A percentile compares a stretch with the other conserved stretches of the same genome.
Evolutionary conservation across 176 grass and related monocot species (phyloP).

Genomic region (Rhynchospora breviuscula): DNA sequence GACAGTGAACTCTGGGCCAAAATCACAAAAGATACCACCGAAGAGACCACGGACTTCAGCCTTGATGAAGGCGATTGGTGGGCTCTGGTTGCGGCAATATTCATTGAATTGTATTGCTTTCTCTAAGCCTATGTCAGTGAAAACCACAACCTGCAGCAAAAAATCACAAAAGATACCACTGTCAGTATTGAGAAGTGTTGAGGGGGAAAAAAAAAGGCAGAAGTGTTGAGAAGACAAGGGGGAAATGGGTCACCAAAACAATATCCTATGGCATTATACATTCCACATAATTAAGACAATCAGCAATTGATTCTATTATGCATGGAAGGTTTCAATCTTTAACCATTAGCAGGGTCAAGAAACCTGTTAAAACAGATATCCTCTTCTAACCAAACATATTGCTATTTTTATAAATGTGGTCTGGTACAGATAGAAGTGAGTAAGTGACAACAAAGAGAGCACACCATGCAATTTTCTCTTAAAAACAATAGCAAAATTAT

Average conservation of each 20-base stretch:
- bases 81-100: conserved; percentile 50
- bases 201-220: background rate
- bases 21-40: conserved; percentile 68
- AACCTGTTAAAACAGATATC: background rate
- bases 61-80: conserved; percentile 69
- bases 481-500: background rate
- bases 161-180: no score
- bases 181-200: no score
- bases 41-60: conserved; percentile 70
- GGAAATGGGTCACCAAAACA: background rate
- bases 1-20: conserved; percentile 60
- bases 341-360: background rate
- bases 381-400: background rate
- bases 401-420: conserved; percentile 1
- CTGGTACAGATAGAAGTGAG: background rate
- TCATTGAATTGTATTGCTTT: conserved; percentile 57
- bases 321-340: background rate
- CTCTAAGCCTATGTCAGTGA: conserved; percentile 54
- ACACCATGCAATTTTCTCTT: background rate
- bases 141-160: conserved; percentile 60
- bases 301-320: background rate
- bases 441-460: background rate
- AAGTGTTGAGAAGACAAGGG: background rate
- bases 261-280: background rate
- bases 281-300: background rate